Percentiles rank a stretch among this genome's conserved stretches.
phyloP scores from a whole-genome alignment of 164 flowering plant species.

The Magnolia officinalis region DNA sequence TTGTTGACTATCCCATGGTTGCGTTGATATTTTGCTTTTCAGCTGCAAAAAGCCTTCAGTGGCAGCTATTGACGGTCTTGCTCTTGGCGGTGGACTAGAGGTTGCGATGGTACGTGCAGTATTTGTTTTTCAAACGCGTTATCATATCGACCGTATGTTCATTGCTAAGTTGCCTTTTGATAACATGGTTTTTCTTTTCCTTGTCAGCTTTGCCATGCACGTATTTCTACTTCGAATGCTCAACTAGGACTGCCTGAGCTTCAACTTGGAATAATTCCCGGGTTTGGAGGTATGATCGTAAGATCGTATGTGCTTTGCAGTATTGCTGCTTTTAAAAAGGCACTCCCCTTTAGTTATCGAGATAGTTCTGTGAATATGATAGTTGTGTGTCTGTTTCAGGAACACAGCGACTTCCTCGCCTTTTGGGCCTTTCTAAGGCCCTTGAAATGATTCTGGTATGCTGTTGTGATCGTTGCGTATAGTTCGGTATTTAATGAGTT shows the following conservation, averaged over 20 bases:
- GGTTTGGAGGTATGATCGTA: conserved; percentile 76
- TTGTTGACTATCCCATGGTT: neutral
- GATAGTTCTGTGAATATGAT: neutral
- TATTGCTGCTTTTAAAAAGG: neutral
- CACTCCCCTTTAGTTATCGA: neutral
- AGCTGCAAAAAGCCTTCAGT: conserved; percentile 91
- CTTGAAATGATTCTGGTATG: conserved; percentile 99
- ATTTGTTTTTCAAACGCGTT: neutral
- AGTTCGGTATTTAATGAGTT: neutral
- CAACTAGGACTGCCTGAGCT: conserved; percentile 93
- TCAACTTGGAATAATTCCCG: conserved; percentile 89
- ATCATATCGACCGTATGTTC: neutral
- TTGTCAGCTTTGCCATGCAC: conserved; percentile 82
- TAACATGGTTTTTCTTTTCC: conserved; percentile 3
- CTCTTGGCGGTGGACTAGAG: conserved; percentile 94
- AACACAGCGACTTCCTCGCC: conserved; percentile 96
- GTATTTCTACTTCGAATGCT: conserved; percentile 77
- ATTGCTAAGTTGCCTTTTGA: neutral
- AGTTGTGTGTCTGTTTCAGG: conserved; percentile 39
- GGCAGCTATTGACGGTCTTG: conserved; percentile 94
- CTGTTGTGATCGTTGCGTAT: neutral
- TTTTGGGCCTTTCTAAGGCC: conserved; percentile 92
- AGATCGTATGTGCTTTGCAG: neutral
- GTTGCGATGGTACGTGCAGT: conserved; percentile 69
- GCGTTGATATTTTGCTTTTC: conserved; percentile 12